These are phyloP conservation scores for Microbotryum lychnidis-dioicae DNA, from an alignment of 1,284 basidiomycete species.

Conservation along the genomic window DNA sequence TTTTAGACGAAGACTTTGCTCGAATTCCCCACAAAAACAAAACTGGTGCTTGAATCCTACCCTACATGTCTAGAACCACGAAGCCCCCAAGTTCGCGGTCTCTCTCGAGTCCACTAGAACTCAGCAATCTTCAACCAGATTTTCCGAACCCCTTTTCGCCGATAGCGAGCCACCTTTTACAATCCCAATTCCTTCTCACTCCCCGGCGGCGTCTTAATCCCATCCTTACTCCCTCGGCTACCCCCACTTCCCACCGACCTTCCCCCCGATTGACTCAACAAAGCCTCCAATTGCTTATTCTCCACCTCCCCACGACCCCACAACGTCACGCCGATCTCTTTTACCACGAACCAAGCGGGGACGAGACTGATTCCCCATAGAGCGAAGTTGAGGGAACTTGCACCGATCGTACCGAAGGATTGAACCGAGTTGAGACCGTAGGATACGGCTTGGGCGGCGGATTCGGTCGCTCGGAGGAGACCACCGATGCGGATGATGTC, in stretches of 20 bases:
- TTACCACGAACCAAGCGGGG: constrained; percentile 21
- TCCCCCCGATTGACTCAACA: constrained; percentile 17
- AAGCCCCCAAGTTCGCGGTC: no score
- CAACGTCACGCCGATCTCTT: constrained; percentile 15
- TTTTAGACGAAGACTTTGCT: no score
- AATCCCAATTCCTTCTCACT: no score
- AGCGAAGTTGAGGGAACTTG: constrained; percentile 12
- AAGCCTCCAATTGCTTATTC: neutral
- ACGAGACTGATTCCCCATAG: constrained; percentile 18
- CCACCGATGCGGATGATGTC: constrained; percentile 30
- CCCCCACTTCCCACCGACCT: constrained; percentile 15
- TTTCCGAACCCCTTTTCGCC: no score
- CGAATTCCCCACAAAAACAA: no score
- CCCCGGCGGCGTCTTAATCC: no score
- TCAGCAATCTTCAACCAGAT: no score
- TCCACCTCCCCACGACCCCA: constrained; percentile 19
- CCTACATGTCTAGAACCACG: no score
- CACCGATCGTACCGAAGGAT: constrained; percentile 13
- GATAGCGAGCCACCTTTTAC: no score
- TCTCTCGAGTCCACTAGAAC: no score
- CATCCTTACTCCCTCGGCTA: constrained; percentile 5
- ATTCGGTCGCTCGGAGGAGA: constrained; percentile 29
- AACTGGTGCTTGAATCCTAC: no score
- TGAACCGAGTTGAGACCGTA: constrained; percentile 22
- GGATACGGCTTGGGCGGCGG: constrained; percentile 17